Evolutionary conservation across 148 eudicot genomes (phyloP), one percentile per base, ranked within the genome.

Genomic region (Chenopodium album): DNA sequence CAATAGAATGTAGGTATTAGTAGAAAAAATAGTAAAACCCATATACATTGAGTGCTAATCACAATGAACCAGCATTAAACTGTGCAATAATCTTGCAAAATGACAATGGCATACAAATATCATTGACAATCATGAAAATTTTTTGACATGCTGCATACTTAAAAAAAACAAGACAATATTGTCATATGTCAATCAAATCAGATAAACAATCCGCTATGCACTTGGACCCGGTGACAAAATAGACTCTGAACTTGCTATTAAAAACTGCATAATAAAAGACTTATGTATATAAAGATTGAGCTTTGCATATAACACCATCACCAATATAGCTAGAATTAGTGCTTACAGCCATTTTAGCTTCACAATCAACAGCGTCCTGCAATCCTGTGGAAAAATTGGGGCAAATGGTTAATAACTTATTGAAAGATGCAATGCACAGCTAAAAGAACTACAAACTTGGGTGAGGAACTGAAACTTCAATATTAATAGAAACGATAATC

Each of bases 261-360:
- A 56, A 56, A 56, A 19, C 22, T 56, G 62, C 22, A 17, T 14
- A 56, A 4, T 56, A 19, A 56, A 19, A 56, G 17, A 22, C 28
- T 2, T 62, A 62, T 62, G 9, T 20, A 20, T 6, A 7, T 22
- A 7, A 60, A 62, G 5, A 20, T 7, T n/a, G 9, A 62, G 0
- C 28, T 62, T 29, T 68, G 41, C 17, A 23, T 19, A 31, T 16
- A 54, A 9, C 37, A 31, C 4, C 50, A 66, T 68, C 34, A 34
- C 13, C 79, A 28, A 34, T 1, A 26, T 54, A 14, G 47, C 32
- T 31, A 54, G 31, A 44, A 26, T 41, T 52, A 67, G 46, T 11
- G 12, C 86, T 76, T 80, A 84, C 86, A 28, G 86, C 86, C 86
- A 84, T 84, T 50, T 17, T 70, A 41, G 76, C 46, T 76, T 76